Conservation (phyloP, 2,329 filamentous ascomycete species). For the Graphilbum ipis-grandicollis region DNA sequence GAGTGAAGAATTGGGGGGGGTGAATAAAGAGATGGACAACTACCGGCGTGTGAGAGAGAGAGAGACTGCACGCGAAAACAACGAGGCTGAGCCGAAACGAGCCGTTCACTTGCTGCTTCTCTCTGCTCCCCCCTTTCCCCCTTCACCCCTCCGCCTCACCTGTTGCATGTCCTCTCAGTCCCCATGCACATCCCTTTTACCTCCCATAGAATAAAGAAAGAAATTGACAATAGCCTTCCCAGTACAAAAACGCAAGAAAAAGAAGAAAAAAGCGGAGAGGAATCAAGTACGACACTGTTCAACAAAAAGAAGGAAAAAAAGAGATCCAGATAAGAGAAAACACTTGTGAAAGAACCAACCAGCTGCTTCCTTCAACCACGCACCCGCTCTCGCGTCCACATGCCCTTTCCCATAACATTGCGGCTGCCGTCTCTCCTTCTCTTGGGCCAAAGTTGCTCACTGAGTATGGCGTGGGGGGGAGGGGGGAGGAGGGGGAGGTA, state of each 20-base stretch:
- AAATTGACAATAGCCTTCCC: constrained; percentile 5
- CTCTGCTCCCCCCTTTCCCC: neutral
- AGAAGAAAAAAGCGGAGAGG: neutral
- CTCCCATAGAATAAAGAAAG: constrained; percentile 1
- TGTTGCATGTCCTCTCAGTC: neutral
- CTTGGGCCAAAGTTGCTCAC: too few relatives aligned
- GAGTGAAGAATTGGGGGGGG: too few relatives aligned
- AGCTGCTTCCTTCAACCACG: too few relatives aligned
- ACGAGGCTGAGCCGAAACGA: too few relatives aligned
- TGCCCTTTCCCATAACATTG: too few relatives aligned
- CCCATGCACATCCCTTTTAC: neutral
- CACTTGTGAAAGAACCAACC: neutral
- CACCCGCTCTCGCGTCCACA: too few relatives aligned
- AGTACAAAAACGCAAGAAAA: constrained; percentile 2
- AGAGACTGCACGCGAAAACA: too few relatives aligned
- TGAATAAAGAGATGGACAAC: too few relatives aligned
- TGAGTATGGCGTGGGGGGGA: too few relatives aligned
- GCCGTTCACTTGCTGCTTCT: neutral
- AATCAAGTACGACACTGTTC: constrained; percentile 1
- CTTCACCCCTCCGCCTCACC: neutral
- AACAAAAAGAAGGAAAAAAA: neutral
- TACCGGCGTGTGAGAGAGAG: too few relatives aligned
- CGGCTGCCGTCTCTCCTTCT: too few relatives aligned
- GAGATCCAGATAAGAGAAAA: neutral
- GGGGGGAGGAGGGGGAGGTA: too few relatives aligned